These are phyloP conservation scores for Collybia sordida DNA, from an alignment of 768 basidiomycete genomes.

Conservation along the genomic window DNA sequence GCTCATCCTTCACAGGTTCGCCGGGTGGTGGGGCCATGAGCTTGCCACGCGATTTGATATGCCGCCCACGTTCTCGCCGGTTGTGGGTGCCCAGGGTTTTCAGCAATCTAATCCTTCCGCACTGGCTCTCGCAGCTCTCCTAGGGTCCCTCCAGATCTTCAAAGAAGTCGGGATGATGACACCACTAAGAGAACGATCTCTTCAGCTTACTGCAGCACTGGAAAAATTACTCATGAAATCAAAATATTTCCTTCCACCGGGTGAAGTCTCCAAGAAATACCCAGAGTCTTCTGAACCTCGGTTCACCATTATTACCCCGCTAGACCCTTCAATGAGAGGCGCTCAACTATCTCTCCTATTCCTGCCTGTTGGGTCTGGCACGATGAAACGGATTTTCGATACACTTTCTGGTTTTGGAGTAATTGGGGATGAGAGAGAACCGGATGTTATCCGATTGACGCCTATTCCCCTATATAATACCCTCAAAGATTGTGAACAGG, in stretches of 20 bases:
- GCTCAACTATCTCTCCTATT: conserved; percentile 88
- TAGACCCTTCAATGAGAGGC: conserved; percentile 64
- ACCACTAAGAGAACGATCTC: conserved; percentile 65
- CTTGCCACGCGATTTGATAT: conserved; percentile 85
- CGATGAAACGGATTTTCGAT: conserved; percentile 73
- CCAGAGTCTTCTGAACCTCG: conserved; percentile 31
- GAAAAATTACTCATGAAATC: conserved; percentile 63
- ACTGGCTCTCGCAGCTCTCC: conserved; percentile 73
- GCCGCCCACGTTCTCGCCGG: conserved; percentile 80
- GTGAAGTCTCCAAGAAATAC: conserved; percentile 30
- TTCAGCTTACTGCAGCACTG: conserved; percentile 69
- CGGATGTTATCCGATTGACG: conserved; percentile 88
- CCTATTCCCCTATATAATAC: conserved; percentile 89
- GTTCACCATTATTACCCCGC: conserved; percentile 95
- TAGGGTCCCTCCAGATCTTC: conserved; percentile 83
- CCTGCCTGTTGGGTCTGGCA: conserved; percentile 53
- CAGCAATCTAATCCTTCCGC: conserved; percentile 95
- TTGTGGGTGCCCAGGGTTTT: conserved; percentile 90
- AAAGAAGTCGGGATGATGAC: conserved; percentile 75
- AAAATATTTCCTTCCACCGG: conserved; percentile 57
- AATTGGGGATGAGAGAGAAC: conserved; percentile 88
- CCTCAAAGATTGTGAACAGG: conserved; percentile 71
- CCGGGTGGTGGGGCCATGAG: conserved; percentile 99
- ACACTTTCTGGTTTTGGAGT: conserved; percentile 69
- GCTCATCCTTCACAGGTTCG: conserved; percentile 51